Base-by-base conservation (phyloP, 345 rosid genomes). In the Laguncularia racemosa region DNA sequence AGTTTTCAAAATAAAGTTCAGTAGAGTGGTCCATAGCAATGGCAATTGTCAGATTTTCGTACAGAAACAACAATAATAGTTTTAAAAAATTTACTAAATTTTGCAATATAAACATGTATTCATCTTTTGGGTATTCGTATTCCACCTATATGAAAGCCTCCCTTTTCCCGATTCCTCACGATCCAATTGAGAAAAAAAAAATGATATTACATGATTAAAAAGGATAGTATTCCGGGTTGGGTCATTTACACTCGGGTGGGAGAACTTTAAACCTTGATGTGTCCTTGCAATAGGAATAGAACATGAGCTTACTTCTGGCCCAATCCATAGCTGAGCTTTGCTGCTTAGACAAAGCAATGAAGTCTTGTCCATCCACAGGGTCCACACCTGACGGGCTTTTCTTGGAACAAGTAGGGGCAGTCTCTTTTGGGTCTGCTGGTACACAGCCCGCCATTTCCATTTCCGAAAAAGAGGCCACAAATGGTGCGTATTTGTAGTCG, bases 231-330 rank as follows among this genome's bases (percentile, higher is more conserved):
- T 26, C 6, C 6, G 28, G 6, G 28, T 2, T 2, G 28, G 28
- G 6, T 55, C 44, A 89, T 56, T 61, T 72, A 80, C 97, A 87
- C 62, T 91, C 96, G 20, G 89, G 77, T 16, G 89, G 98, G 69
- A 79, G 40, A 62, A 78, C 84, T 67, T 88, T 88, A 66, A 65
- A 91, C 68, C 95, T 79, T 12, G 68, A 16, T 21, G 59, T 71
- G 61, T 91, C 98, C 52, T 64, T 79, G 60, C 98, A 91, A 33
- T 88, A 91, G 13, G 96, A 84, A 72, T 91, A 91, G 59, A 84
- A 84, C 96, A 91, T 88, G 57, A 84, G 84, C 69, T 88, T 91
- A 52, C 87, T 84, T 61, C 98, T 63, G 20, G 96, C 95, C 96
- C 96, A 88, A 51, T 80, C 79, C 95, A 86, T 73, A 33, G 86